Evolutionary conservation across 768 basidiomycete genomes (phyloP), one percentile per base, ranked within the genome.

Genomic region (Collybiopsis luxurians): DNA sequence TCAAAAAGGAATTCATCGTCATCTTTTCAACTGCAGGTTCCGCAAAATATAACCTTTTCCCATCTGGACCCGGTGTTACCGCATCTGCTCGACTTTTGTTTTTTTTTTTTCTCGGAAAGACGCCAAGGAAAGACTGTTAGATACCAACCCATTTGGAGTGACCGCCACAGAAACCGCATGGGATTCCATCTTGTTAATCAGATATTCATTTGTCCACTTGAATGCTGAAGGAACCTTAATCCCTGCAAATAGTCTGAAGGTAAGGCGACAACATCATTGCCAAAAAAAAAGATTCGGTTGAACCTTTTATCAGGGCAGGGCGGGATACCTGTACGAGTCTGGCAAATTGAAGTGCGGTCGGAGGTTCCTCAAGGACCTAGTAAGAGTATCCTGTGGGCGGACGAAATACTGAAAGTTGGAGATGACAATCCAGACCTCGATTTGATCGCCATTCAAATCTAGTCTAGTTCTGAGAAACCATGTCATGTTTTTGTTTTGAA

Each of bases 131-230:
- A 26, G 23, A 51, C n/a, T 3, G 24, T 17, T 19, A 27, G 17
- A 38, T 13, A 58, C 79, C 60, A 60, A 92, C 93, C 92, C 93
- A 59, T 92, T 83, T 0, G 92, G 90, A 4, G 93, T 95, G 40
- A 89, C 78, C 1, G 92, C 90, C 28, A 95, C 83, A 6, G 89
- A 87, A 38, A 95, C 79, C 30, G 60, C 53, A 26, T 68, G 69
- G 3, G 80, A 70, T 2, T 78, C 83, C 79, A 90, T 84, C 49
- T 66, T 67, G n/a, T 74, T 61, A 12, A 71, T 64, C 12, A 95
- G 79, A 65, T 88, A 87, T 47, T 81, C 73, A 65, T 86, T 74
- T 11, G 82, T 76, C 94, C 93, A 96, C 42, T 75, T 39, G 31
- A 21, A 38, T 21, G 31, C 21, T 24, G 31, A 34, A n/a, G n/a